A percentile compares a stretch with the other conserved stretches of the same genome.
These are phyloP conservation scores for Syncephalastrum contaminatum DNA, from an alignment of 371 early-diverging fungal species.

Conservation along the genomic window DNA sequence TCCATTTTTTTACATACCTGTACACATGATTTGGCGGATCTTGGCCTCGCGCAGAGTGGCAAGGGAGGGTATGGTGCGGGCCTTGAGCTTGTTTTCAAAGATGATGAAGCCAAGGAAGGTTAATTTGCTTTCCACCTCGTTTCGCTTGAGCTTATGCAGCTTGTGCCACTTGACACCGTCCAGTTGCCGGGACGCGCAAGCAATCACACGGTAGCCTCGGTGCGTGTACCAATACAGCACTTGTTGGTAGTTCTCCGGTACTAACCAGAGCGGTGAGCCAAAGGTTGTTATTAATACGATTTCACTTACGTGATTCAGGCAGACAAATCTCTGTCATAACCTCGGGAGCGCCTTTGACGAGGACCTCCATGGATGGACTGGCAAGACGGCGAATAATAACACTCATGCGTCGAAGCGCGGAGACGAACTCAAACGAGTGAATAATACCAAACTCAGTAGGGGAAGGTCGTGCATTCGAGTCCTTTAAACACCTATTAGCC, in stretches of 20 bases:
- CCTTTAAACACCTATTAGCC: background rate
- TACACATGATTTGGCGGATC: conserved; percentile 97
- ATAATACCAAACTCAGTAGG: conserved; percentile 88
- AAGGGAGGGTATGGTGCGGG: conserved; percentile 83
- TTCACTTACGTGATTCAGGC: conserved; percentile 58
- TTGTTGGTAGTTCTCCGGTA: conserved; percentile 85
- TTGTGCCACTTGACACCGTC: conserved; percentile 73
- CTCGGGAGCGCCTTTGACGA: conserved; percentile 98
- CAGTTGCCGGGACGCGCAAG: conserved; percentile 80
- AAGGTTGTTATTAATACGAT: conserved; percentile 12
- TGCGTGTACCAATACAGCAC: conserved; percentile 85
- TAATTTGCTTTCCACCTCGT: conserved; percentile 84
- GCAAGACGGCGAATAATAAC: conserved; percentile 84
- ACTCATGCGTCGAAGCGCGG: conserved; percentile 91
- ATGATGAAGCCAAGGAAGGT: conserved; percentile 95
- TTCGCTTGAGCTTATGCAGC: conserved; percentile 77
- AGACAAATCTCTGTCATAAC: conserved; percentile 85
- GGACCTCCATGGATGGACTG: conserved; percentile 77
- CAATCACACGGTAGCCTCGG: conserved; percentile 95
- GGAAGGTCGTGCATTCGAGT: conserved; percentile 8
- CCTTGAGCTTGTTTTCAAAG: conserved; percentile 99
- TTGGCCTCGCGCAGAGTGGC: conserved; percentile 82
- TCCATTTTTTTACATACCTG: conserved; percentile 51
- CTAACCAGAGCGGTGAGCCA: conserved; percentile 25
- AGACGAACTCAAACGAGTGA: conserved; percentile 95